Base-by-base conservation (phyloP, 2,329 filamentous ascomycete species). In the Aureobasidium lini region DNA sequence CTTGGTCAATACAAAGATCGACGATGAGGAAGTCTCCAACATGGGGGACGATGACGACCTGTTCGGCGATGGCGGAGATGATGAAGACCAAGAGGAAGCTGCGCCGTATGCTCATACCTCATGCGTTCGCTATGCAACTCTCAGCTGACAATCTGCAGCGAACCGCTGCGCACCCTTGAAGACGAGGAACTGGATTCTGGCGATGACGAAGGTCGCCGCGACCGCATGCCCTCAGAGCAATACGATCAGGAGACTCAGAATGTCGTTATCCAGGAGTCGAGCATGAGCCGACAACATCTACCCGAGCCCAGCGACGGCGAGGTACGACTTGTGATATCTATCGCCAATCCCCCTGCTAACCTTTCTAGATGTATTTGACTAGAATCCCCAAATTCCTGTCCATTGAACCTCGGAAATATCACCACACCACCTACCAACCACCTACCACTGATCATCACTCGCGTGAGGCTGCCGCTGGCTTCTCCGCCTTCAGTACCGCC, bases 381-480 rank as follows among this genome's bases (percentile, higher is more conserved):
- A 86, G 85, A 64, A 79, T 93, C 1, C 89, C 89, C 32, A 80
- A 82, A 23, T 92, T 92, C 73, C 76, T 93, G 66, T 83, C 82
- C 54, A 79, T 91, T 63, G 79, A 88, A 43, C 86, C 88, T 16
- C 80, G 82, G 61, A 79, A 83, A 62, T 93, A 87, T 76, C 78
- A 84, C 56, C 75, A 83, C 42, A 81, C 84, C 47, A 84, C 78
- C 2, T 93, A 88, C 73, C 79, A 85, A 66, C 82, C 87, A 65
- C 85, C 73, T 70, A 83, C 66, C 70, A 83, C 72, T 74, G 81
- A 83, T 59, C 80, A 82, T 65, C 80, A 83, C 67, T 76, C 75
- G 15, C 74, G 71, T 60, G 70, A 73, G 31, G 68, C 71, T 31
- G 71, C 75, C 11, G 77, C 78, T 1, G 69, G 75, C 39, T 83